phyloP scores from a whole-genome alignment of 805 yeast species.

The Candida xiaguanensis region DNA sequence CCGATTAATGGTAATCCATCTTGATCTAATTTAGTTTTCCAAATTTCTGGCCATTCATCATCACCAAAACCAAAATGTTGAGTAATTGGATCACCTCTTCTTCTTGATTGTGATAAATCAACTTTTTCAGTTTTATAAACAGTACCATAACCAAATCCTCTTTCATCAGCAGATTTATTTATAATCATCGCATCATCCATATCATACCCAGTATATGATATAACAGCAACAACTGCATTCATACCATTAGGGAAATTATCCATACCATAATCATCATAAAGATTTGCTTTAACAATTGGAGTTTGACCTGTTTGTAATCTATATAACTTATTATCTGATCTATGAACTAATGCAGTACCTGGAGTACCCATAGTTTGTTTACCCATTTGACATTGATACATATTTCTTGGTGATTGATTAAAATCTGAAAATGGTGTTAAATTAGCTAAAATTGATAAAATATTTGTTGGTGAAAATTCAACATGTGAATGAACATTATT shows the following conservation, averaged over 20 bases:
- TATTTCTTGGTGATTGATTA: constrained; percentile 98
- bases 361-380: constrained; percentile 99
- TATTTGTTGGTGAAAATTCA: constrained; percentile 92
- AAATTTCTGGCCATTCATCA: constrained; percentile 87
- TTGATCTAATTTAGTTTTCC: constrained; percentile 83
- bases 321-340: constrained; percentile 93
- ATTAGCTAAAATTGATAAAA: constrained; percentile 90
- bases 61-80: constrained; percentile 93
- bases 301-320: constrained; percentile 94
- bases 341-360: constrained; percentile 87
- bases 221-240: constrained; percentile 97
- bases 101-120: constrained; percentile 71
- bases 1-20: constrained; percentile 95
- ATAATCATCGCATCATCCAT: constrained; percentile 99
- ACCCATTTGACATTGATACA: constrained; percentile 99
- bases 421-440: constrained; percentile 97
- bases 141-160: constrained; percentile 97
- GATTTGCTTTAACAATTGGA: constrained; percentile 90
- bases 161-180: constrained; percentile 94
- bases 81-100: constrained; percentile 90
- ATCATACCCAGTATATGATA: constrained; percentile 98
- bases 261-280: constrained; percentile 95
- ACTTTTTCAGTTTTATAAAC: constrained; percentile 93
- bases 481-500: constrained; percentile 83
- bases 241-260: constrained; percentile 98